Conservation (phyloP, 148 eudicot species). For the Heliamphora exappendiculata region DNA sequence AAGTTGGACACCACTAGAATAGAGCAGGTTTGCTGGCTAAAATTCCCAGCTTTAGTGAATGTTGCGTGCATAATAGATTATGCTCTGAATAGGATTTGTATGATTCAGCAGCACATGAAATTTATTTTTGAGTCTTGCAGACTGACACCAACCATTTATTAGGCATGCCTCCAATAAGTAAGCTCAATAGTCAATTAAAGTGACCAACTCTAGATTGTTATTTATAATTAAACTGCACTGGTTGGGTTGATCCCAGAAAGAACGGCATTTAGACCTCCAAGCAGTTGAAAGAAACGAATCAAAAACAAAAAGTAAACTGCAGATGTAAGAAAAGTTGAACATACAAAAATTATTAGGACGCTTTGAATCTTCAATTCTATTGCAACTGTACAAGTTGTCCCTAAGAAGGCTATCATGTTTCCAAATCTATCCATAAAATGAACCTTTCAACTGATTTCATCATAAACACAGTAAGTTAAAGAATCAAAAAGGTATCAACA, state of each 20-base stretch:
- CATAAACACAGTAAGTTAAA: neutral
- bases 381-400: neutral
- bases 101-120: neutral
- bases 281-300: neutral
- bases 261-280: conserved; percentile 1
- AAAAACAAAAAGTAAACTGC: neutral
- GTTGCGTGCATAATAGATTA: neutral
- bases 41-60: neutral
- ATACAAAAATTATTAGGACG: neutral
- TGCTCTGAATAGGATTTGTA: neutral
- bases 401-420: neutral
- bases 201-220: neutral
- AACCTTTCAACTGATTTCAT: neutral
- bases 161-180: neutral
- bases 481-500: conserved; percentile 1
- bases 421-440: neutral
- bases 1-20: neutral
- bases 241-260: neutral
- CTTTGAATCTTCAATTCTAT: neutral
- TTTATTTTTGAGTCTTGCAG: neutral
- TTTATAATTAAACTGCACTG: neutral
- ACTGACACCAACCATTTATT: neutral
- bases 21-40: neutral
- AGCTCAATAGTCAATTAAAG: neutral
- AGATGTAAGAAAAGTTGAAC: neutral